Conservation (phyloP, 495 filamentous ascomycete genomes). For the Tetracladium setigerum region DNA sequence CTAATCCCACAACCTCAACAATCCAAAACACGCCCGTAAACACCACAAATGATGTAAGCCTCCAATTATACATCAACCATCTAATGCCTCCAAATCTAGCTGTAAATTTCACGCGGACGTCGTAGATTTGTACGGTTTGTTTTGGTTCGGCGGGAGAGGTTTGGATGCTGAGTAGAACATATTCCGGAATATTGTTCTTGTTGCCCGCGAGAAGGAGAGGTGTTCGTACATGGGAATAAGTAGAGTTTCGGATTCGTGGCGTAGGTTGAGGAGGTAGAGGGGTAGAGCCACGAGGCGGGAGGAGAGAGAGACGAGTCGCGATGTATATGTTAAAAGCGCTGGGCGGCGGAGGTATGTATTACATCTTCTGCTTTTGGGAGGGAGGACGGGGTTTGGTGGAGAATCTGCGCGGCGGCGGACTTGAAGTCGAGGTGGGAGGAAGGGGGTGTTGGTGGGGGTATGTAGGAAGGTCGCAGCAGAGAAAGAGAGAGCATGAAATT, state of each 20-base stretch:
- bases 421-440: background rate
- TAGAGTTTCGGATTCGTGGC: constrained; percentile 37
- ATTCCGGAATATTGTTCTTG: constrained; percentile 43
- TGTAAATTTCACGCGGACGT: constrained; percentile 54
- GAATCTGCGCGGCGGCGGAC: constrained; percentile 21
- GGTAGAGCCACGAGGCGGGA: constrained; percentile 41
- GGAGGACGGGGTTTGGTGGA: constrained; percentile 9
- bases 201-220: constrained; percentile 51
- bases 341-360: constrained; percentile 47
- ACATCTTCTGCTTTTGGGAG: constrained; percentile 3
- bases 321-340: constrained; percentile 59
- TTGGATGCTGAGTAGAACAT: constrained; percentile 60
- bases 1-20: constrained; percentile 51
- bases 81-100: constrained; percentile 69
- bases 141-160: constrained; percentile 27
- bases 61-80: constrained; percentile 81
- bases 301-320: constrained; percentile 39
- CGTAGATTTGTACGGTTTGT: constrained; percentile 66
- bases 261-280: constrained; percentile 51
- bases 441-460: constrained; percentile 15
- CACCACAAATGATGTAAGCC: constrained; percentile 56
- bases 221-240: constrained; percentile 63
- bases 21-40: constrained; percentile 69
- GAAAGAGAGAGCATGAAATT: constrained; percentile 94
- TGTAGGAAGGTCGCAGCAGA: constrained; percentile 39